Base-by-base conservation (phyloP, 2,329 filamentous ascomycete genomes). In the Escovopsis sp. region DNA sequence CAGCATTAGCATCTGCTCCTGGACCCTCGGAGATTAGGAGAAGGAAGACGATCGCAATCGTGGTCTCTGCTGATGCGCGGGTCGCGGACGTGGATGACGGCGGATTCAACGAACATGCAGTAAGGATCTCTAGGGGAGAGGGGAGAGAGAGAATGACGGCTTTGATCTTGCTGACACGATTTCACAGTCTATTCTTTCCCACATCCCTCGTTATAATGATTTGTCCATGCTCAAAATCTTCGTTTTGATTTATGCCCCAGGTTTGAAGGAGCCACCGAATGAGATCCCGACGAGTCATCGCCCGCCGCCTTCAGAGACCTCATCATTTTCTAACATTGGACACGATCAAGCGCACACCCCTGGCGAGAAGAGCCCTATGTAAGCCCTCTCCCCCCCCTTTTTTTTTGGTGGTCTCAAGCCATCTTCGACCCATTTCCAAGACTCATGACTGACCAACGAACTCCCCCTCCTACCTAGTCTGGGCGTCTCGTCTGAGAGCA, bases 301-400 rank as follows among this genome's bases (percentile, higher is more conserved):
- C 58, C 75, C 59, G 63, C 76, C 62, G 68, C 75, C 58, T 64
- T 93, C 68, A 58, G 74, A 71, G 45, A 77, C 74, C 63, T 93
- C 85, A 40, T 93, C 87, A 5, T 94, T 86, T 66, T 87, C 84
- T 49, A 87, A 91, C 63, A 91, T 94, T 58, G 79, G 74, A 47
- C 73, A 76, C 51, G 75, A 82, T 50, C 79, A 89, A 60, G 79
- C 73, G 39, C 74, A 77, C 54, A 79, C 79, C 1, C 74, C 81
- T 20, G 73, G 69, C 41, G 77, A 81, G 37, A 75, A 75, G 54
- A 77, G 68, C 46, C 70, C 73, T 7, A 47, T 76, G 67, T 74
- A 64, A 56, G 72, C 25, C 45, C 45, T 13, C 9, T 15, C 16
- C 10, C n/a, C 14, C 10, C 16, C 15, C 7, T 24, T 32, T 27